A percentile compares a stretch with the other conserved stretches of the same genome.
phyloP scores from a whole-genome alignment of 176 grass and related monocot genomes.

The Carex scoparia region DNA sequence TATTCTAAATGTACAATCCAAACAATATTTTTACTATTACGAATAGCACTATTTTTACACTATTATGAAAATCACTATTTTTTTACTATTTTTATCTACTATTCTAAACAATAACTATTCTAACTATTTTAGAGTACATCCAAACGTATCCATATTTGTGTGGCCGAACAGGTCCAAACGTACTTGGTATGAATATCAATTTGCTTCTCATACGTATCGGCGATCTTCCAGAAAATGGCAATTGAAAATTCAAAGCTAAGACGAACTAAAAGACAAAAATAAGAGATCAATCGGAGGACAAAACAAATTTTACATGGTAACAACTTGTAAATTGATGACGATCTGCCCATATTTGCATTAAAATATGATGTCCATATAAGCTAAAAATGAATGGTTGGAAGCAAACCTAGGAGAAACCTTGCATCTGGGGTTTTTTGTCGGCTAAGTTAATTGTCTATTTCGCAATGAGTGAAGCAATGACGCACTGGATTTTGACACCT shows the following conservation, averaged over 20 bases:
- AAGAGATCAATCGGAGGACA: not conserved
- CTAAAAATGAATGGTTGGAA: not conserved
- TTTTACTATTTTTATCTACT: no score
- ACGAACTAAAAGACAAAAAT: not conserved
- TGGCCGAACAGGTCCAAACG: not conserved
- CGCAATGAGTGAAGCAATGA: slow-evolving; percentile 44
- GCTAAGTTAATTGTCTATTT: not conserved
- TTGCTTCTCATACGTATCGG: not conserved
- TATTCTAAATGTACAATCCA: no score
- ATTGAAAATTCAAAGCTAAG: not conserved
- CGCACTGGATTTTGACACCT: slow-evolving; percentile 22
- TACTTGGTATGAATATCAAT: not conserved
- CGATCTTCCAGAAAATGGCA: not conserved
- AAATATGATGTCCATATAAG: not conserved
- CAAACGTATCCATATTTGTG: no score
- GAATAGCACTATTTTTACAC: no score
- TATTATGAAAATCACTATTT: no score
- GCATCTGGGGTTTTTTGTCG: not conserved
- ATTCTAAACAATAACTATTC: no score
- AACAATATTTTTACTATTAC: no score
- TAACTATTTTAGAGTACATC: no score
- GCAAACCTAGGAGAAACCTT: not conserved
- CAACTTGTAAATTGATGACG: not conserved
- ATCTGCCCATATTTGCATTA: not conserved
- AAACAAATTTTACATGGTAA: not conserved